Evolutionary conservation across 106 monocot genomes (phyloP), one percentile per base, ranked within the genome.

Genomic region (Vanilla planifolia): DNA sequence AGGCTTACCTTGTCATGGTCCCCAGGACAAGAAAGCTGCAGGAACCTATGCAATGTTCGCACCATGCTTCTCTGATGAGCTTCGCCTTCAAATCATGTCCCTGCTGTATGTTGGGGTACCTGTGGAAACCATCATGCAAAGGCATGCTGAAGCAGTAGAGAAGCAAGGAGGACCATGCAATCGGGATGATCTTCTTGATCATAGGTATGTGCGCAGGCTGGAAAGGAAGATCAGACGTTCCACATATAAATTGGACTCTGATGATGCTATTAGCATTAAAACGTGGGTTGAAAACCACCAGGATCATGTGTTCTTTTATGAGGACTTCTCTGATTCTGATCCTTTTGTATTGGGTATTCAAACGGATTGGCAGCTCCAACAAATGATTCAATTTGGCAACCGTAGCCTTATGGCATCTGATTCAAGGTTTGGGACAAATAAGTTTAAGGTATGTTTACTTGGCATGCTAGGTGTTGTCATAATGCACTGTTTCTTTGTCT

Each of bases 111-210:
- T 88, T 73, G 96, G 96, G 3, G 74, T 96, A 69, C 91, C 96
- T 48, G 96, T 96, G 13, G 96, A 96, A 64, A 91, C 87, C n/a
- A 96, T 96, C 53, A 96, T 96, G 96, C 86, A 91, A 67, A 84
- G 90, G 57, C 96, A 96, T 50, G 64, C 73, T 25, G 84, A 96
- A 74, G 66, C 66, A 29, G 90, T 91, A 10, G 69, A 84, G 58
- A 90, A 77, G 55, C 86, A 96, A 61, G 95, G 90, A n/a, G 95
- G 95, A 0, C 95, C 95, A 27, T 73, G 71, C 50, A 96, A 86
- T 57, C 66, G 90, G 57, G 95, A 96, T 74, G 95, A 87, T 77
- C 90, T 96, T 80, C 86, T 96, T 55, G 83, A 80, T 23, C 95
- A 96, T 22, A 86, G 95, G 61, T 87, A 79, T 61, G 95, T 96